Percentiles rank a stretch among this genome's conserved stretches.
phyloP scores from a whole-genome alignment of 2,329 filamentous ascomycete species.

The Clarireedia homoeocarpa region DNA sequence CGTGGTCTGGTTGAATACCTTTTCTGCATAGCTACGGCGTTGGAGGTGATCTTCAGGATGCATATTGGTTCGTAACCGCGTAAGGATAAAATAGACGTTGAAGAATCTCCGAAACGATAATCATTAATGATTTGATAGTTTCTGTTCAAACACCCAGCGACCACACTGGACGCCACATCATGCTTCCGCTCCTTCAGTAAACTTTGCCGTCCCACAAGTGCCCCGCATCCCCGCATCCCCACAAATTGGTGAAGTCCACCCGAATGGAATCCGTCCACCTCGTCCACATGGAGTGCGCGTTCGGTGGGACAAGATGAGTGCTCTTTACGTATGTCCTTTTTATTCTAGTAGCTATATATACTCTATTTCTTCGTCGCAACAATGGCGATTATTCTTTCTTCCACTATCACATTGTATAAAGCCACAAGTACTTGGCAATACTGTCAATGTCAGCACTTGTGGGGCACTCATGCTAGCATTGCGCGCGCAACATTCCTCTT shows the following conservation, averaged over 20 bases:
- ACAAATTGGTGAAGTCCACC: background rate
- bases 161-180: too few species aligned
- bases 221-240: background rate
- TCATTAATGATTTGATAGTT: too few species aligned
- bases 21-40: constrained; percentile 9
- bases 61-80: background rate
- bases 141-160: too few species aligned
- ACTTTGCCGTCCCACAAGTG: background rate
- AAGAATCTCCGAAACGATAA: too few species aligned
- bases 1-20: background rate
- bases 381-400: too few species aligned
- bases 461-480: too few species aligned
- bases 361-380: background rate
- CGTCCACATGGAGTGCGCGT: background rate
- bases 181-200: too few species aligned
- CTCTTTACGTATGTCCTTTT: background rate
- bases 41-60: background rate
- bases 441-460: background rate
- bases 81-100: too few species aligned
- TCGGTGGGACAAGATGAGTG: background rate
- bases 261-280: background rate
- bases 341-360: background rate
- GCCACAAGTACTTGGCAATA: background rate
- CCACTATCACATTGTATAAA: background rate
- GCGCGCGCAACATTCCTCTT: too few species aligned